Base-by-base conservation (phyloP, 306 rosid species). In the Pterocarpus santalinus region DNA sequence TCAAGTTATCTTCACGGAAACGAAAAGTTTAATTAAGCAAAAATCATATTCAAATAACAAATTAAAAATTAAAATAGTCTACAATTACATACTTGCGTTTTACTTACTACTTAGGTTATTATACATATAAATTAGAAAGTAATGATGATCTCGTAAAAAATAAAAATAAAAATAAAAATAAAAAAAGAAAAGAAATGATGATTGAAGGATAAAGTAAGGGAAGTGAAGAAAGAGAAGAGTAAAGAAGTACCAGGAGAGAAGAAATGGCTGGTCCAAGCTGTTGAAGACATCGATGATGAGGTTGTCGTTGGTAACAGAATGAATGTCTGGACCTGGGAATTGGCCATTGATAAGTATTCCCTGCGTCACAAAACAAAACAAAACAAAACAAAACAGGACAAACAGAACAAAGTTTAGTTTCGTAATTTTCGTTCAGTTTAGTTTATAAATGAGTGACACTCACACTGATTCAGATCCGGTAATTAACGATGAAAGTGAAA, bases 261-360 rank as follows among this genome's bases (percentile, higher is more conserved):
- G 97, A 70, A 95, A 95, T 0, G 98, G 94, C 76, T 91, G 91
- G 75, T 90, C 86, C 88, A 95, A 87, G 85, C 94, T 95, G 87
- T 95, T 95, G 86, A 77, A 88, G 85, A 95, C 98, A 69, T 95
- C 92, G 95, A 95, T 88, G 65, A 95, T 95, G 88, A 95, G 91
- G 80, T 95, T 92, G 80, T 95, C 98, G 64, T 95, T 95, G 7
- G 98, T 95, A 15, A 95, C 98, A 3, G 97, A 91, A 79, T 92
- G 91, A 84, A 95, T 95, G 61, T 95, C 98, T 3, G 98, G 98
- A 57, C 98, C 98, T 15, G 98, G 98, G 78, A 95, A 95, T 80
- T 95, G 97, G 1, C 98, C 98, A 33, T 95, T 91, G 85, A 95
- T 92, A 3, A 95, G 97, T 74, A 95, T 91, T 72, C 98, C 98